Percentiles rank a stretch among this genome's conserved stretches.
These are phyloP conservation scores for Penicillium corylophilum DNA, from an alignment of 2,329 filamentous ascomycete species.

Conservation along the genomic window DNA sequence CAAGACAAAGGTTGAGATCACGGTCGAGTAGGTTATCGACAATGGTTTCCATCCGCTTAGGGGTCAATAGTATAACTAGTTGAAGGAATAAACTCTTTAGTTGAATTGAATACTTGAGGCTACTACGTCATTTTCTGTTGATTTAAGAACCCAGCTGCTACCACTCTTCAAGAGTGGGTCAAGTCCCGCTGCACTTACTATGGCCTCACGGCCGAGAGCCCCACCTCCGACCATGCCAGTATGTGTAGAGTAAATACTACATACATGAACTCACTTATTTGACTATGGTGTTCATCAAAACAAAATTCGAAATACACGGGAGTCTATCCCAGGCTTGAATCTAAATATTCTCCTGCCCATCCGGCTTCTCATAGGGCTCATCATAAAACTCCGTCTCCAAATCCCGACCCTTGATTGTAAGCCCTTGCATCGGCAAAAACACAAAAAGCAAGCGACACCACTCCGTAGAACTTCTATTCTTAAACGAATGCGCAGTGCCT, in stretches of 20 bases:
- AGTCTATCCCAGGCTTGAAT: background rate
- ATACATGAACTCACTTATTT: too few relatives aligned
- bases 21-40: background rate
- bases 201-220: too few relatives aligned
- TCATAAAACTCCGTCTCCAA: slow-evolving; percentile 48
- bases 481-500: slow-evolving; percentile 33
- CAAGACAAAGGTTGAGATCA: slow-evolving; percentile 5
- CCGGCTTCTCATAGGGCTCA: slow-evolving; percentile 20
- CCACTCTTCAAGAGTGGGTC: too few relatives aligned
- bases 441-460: slow-evolving; percentile 36
- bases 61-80: too few relatives aligned
- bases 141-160: background rate
- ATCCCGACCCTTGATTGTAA: slow-evolving; percentile 50
- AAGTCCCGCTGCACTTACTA: too few relatives aligned
- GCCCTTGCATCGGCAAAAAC: slow-evolving; percentile 29
- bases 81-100: too few relatives aligned
- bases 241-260: too few relatives aligned
- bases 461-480: slow-evolving; percentile 25
- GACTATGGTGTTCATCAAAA: too few relatives aligned
- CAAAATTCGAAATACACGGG: too few relatives aligned
- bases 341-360: background rate
- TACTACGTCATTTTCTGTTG: too few relatives aligned
- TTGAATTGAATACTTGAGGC: too few relatives aligned
- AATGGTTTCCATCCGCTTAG: background rate
- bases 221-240: too few relatives aligned